A percentile compares a stretch with the other conserved stretches of the same genome.
Conservation (phyloP, 179 eudicot genomes). For the Silene vulgaris region DNA sequence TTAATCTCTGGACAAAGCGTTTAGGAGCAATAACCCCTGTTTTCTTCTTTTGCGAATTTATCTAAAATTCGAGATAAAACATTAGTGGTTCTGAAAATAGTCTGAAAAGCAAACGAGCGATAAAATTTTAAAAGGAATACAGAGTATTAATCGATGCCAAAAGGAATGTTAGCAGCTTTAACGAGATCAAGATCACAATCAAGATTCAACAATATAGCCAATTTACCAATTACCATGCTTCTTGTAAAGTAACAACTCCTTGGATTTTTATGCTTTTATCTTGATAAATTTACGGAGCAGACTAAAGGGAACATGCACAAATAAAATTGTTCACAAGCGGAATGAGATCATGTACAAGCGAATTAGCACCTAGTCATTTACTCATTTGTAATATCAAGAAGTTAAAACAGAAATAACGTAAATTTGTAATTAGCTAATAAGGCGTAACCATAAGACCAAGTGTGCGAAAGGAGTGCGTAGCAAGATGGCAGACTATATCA, state of each 20-base stretch:
- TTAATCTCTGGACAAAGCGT: slow-evolving; percentile 88
- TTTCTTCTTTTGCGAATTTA: slow-evolving; percentile 88
- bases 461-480: not conserved
- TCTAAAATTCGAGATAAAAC: slow-evolving; percentile 32
- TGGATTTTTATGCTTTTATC: too few relatives aligned
- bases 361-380: too few relatives aligned
- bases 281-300: too few relatives aligned
- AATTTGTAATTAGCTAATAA: too few relatives aligned
- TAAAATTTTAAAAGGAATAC: not conserved
- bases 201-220: not conserved
- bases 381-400: too few relatives aligned
- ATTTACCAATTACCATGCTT: not conserved
- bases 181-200: not conserved
- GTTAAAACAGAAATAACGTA: too few relatives aligned
- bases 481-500: not conserved
- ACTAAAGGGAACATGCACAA: too few relatives aligned
- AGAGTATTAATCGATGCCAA: not conserved
- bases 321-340: too few relatives aligned
- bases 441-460: not conserved
- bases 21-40: slow-evolving; percentile 94
- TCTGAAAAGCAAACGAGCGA: not conserved
- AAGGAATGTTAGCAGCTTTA: not conserved
- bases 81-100: slow-evolving; percentile 6
- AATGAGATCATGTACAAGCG: too few relatives aligned
- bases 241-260: too few relatives aligned